Evolutionary conservation across 78 protist species (phyloP), one percentile per base, ranked within the genome.

Genomic region (Isochrysis galbana): DNA sequence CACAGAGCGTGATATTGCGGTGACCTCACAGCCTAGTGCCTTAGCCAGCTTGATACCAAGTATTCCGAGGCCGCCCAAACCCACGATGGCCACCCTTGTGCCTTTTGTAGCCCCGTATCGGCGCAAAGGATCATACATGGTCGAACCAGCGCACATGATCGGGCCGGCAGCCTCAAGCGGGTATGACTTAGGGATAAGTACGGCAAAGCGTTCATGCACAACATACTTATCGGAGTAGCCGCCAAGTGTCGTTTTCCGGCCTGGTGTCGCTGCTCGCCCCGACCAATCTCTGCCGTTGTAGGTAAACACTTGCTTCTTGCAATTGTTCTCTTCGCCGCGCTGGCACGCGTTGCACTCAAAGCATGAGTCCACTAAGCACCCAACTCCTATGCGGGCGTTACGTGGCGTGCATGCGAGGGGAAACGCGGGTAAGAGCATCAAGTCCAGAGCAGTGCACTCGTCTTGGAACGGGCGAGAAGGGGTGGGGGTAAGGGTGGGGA

Each of bases 81-180:
- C 92, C 26, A 67, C 83, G n/a, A 89, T n/a, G 34, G 39, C 92
- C 29, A 89, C 84, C 25, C 34, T 11, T 10, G n/a, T n/a, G 23
- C 61, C 48, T 25, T 25, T 21, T 23, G 29, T 38, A 54, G 54
- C 88, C 22, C 88, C 88, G 36, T 14, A 5, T 5, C 14, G 14
- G 26, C 5, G 5, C 19, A 94, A 41, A 25, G 97, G 95, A 34
- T 91, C 55, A 87, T 86, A 95, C 45, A 47, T 42, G 36, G 97
- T 95, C 44, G 61, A 14, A 29, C 93, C 95, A 32, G 95, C 94
- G 89, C 95, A 94, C 38, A 94, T 91, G 39, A 94, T n/a, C 47
- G 95, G 95, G 19, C 95, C 95, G 21, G 94, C 95, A 22, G 2
- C 0, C 44, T 82, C 87, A 48, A 69, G 67, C 89, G 45, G 77